Base-by-base conservation (phyloP, 192 early-diverging fungal species). In the Globomyces pollinis-pini region DNA sequence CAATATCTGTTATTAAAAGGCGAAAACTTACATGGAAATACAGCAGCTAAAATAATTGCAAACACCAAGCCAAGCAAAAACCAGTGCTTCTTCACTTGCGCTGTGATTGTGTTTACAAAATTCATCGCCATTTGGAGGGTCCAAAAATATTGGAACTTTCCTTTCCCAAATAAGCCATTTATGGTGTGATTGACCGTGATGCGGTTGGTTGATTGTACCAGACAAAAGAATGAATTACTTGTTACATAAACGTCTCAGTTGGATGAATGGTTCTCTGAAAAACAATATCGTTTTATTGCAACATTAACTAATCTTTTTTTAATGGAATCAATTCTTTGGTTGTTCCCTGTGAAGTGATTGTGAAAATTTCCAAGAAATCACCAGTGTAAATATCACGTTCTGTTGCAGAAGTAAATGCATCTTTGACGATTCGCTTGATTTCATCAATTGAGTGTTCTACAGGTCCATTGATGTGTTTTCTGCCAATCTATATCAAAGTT, bases 371-470 rank as follows among this genome's bases (percentile, higher is more conserved):
- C 9, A 97, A 75, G 67, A 76, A 84, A 72, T 99, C 96, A 60
- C 96, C 96, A 18, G 96, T 99, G 71, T 97, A 86, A 49, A 98
- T 99, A 69, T 99, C 94, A 54, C 96, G 90, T 79, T 99, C 96
- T 1, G 96, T 88, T 15, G 94, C 94, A 26, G 87, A 84, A 2
- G 89, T 93, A 67, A 99, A 99, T 7, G 93, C 88, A 65, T 99
- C 96, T 66, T 94, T 96, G 32, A 87, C 83, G 47, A 99, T 81
- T 34, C 83, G 71, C 23, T 87, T 45, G 4, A 86, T 93, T 59
- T 78, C 57, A 0, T 88, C 87, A 33, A 85, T 45, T 5, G 78
- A 31, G 21, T 85, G 65, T 0, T 55, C 52, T 9, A 55, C 31
- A 5, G 21, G 26, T 18, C 47, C 38, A 24, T 61, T 64, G 12